Evolutionary conservation across 306 rosid genomes (phyloP).

Genomic region (Spatholobus suberectus): DNA sequence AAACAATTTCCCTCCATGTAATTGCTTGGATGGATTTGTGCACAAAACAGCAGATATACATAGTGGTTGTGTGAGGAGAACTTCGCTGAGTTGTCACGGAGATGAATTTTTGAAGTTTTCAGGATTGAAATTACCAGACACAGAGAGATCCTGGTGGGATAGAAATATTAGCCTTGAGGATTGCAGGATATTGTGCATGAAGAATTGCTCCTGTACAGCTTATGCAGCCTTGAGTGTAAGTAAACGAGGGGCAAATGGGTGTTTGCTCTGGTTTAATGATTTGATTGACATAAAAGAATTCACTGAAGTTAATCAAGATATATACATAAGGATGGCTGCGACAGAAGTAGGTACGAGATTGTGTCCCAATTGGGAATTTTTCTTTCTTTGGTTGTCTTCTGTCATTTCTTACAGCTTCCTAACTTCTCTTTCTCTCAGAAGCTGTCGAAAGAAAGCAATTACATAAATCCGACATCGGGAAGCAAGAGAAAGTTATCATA

Average conservation of each 20-base stretch:
- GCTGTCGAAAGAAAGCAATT: neutral
- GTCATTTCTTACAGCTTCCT: neutral
- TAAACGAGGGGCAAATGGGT: conserved; percentile 34
- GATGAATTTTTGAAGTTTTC: conserved; percentile 41
- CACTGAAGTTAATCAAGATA: conserved; percentile 8
- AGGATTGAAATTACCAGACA: conserved; percentile 23
- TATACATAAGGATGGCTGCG: no score
- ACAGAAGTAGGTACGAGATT: no score
- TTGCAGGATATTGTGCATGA: conserved; percentile 25
- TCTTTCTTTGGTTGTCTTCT: neutral
- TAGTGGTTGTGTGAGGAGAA: conserved; percentile 40
- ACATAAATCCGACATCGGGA: neutral
- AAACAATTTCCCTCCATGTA: conserved; percentile 19
- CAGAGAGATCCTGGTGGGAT: conserved; percentile 6
- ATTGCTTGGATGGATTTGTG: conserved; percentile 43
- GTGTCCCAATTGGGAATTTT: no score
- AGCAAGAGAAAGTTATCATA: neutral
- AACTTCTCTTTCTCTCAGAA: neutral
- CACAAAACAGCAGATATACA: neutral
- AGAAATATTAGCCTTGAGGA: conserved; percentile 16
- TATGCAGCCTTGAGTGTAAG: conserved; percentile 40
- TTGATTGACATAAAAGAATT: conserved; percentile 47
- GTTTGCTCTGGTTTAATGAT: conserved; percentile 44
- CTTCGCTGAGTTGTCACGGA: conserved; percentile 31
- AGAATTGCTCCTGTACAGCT: conserved; percentile 34